A percentile compares a stretch with the other conserved stretches of the same genome.
Evolutionary conservation across 345 rosid species (phyloP).

Genomic region (Leavenworthia alabamica): DNA sequence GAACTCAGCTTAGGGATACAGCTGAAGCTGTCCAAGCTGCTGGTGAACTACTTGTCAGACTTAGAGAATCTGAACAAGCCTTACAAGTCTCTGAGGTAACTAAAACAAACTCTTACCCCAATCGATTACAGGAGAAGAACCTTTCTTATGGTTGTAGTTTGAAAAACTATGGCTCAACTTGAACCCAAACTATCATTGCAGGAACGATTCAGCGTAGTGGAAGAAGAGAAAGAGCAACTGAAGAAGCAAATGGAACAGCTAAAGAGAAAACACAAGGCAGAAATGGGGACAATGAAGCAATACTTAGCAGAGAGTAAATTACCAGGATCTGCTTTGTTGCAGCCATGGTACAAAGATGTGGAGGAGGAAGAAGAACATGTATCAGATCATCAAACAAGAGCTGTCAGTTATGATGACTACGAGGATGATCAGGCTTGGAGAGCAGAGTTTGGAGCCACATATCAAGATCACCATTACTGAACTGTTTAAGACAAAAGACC

Average conservation of each 20-base stretch:
- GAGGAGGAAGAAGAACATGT: slow-evolving; percentile 4
- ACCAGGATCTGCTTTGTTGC: slow-evolving; percentile 71
- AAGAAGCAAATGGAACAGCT: slow-evolving; percentile 75
- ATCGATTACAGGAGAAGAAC: background rate
- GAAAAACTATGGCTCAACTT: background rate
- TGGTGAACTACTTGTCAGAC: slow-evolving; percentile 83
- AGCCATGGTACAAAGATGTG: slow-evolving; percentile 26
- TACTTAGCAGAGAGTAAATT: slow-evolving; percentile 82
- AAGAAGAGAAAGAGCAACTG: slow-evolving; percentile 67
- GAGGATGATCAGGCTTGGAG: slow-evolving; percentile 91
- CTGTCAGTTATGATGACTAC: slow-evolving; percentile 20
- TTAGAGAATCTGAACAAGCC: slow-evolving; percentile 81
- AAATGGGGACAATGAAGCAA: slow-evolving; percentile 84
- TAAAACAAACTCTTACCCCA: background rate
- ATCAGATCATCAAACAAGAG: background rate
- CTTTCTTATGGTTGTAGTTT: background rate
- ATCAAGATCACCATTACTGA: slow-evolving; percentile 61
- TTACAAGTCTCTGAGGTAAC: slow-evolving; percentile 73
- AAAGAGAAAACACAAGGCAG: slow-evolving; percentile 83
- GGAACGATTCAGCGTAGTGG: slow-evolving; percentile 47
- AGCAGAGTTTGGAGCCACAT: slow-evolving; percentile 85
- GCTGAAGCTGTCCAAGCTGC: slow-evolving; percentile 99
- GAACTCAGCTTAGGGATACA: slow-evolving; percentile 74
- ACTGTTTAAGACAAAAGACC: slow-evolving; percentile 8
- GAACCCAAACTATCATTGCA: slow-evolving; percentile 30